Evolutionary conservation across 2,329 filamentous ascomycete genomes (phyloP).

Genomic region (Cladorrhinum sp.): DNA sequence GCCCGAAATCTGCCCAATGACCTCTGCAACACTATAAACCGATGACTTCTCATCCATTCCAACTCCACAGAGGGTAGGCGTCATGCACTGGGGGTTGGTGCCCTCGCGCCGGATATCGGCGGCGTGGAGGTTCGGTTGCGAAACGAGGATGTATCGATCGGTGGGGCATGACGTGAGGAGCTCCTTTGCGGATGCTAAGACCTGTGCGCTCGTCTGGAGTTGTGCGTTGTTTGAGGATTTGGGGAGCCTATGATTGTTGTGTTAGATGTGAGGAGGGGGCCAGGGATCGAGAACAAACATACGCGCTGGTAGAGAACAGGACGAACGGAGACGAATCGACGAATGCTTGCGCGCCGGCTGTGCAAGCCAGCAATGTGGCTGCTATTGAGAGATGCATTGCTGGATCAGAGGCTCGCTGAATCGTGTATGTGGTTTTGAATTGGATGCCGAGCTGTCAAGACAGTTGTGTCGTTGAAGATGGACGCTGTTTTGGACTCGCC

Average conservation of each 20-base stretch:
- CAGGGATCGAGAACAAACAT: constrained; percentile 36
- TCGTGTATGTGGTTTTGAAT: not conserved
- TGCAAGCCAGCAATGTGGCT: constrained; percentile 51
- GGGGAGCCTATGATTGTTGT: constrained; percentile 30
- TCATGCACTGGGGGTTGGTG: constrained; percentile 45
- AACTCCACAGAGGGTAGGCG: constrained; percentile 47
- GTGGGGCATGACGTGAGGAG: constrained; percentile 68
- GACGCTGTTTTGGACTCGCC: not conserved
- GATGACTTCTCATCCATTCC: constrained; percentile 36
- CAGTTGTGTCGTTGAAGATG: constrained; percentile 16
- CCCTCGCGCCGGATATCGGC: constrained; percentile 58
- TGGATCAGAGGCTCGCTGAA: not conserved
- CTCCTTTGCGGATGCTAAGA: constrained; percentile 42
- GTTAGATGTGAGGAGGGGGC: not conserved
- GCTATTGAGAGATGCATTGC: constrained; percentile 56
- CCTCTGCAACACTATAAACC: constrained; percentile 53
- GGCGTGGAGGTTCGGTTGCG: constrained; percentile 70
- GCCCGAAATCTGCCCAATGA: constrained; percentile 48
- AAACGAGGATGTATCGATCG: constrained; percentile 71
- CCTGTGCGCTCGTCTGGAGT: constrained; percentile 48
- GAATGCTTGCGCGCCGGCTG: constrained; percentile 64
- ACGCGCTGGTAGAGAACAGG: constrained; percentile 81
- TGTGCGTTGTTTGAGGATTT: constrained; percentile 37
- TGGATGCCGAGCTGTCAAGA: not conserved
- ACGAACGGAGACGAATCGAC: constrained; percentile 86